A percentile compares a stretch with the other conserved stretches of the same genome.
Conservation (phyloP, 2,329 filamentous ascomycete species). For the Pseudogymnoascus sp. region DNA sequence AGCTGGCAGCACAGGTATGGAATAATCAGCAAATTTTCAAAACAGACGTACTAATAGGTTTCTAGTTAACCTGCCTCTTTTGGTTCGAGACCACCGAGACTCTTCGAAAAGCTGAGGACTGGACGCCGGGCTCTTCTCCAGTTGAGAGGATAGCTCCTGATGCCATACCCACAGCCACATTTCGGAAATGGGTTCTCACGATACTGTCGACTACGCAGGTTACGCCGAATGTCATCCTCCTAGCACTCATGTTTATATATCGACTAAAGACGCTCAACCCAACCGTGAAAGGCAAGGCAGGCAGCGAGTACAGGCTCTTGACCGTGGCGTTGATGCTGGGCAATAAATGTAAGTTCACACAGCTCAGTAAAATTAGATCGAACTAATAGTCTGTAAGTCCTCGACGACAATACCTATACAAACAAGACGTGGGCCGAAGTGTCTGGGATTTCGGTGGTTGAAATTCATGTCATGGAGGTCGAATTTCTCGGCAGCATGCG, state of each 20-base stretch:
- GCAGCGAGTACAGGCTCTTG: constrained; percentile 85
- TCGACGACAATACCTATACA: constrained; percentile 98
- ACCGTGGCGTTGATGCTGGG: constrained; percentile 96
- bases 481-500: constrained; percentile 98
- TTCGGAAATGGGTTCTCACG: constrained; percentile 87
- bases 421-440: constrained; percentile 99
- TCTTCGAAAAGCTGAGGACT: constrained; percentile 60
- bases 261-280: constrained; percentile 85
- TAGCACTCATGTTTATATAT: constrained; percentile 89
- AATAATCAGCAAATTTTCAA: constrained; percentile 17
- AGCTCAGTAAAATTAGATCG: background rate
- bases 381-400: constrained; percentile 43
- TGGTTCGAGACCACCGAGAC: constrained; percentile 91
- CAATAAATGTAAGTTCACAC: constrained; percentile 68
- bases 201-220: constrained; percentile 93
- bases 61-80: constrained; percentile 85
- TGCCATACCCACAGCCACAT: constrained; percentile 68
- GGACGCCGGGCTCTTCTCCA: constrained; percentile 31
- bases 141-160: constrained; percentile 55
- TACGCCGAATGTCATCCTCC: constrained; percentile 84
- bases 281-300: constrained; percentile 77
- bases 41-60: constrained; percentile 17
- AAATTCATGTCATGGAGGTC: constrained; percentile 99
- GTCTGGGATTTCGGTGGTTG: constrained; percentile 82
- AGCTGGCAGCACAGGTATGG: constrained; percentile 73